Conservation (phyloP, 495 filamentous ascomycete species). For the Umbilicaria muhlenbergii region DNA sequence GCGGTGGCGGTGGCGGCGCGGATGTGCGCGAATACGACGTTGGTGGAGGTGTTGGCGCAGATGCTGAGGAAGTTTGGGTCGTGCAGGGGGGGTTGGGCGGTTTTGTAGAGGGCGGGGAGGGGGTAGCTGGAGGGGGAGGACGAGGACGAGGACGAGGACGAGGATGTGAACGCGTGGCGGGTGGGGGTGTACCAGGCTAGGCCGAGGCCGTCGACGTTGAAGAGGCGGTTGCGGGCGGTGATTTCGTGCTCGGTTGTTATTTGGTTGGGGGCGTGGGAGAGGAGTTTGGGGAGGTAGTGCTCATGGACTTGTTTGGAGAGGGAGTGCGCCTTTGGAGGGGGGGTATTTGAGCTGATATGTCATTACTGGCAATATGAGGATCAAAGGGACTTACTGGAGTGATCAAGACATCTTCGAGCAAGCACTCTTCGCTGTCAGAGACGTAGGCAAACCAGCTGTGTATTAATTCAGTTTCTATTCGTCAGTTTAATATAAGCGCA, state of each 20-base stretch:
- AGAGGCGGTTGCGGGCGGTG: constrained; percentile 23
- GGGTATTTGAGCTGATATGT: background rate
- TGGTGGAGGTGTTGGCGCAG: constrained; percentile 26
- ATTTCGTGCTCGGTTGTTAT: constrained; percentile 20
- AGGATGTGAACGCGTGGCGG: no score
- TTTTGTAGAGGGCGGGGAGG: constrained; percentile 32
- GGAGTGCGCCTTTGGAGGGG: background rate
- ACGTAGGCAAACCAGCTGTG: background rate
- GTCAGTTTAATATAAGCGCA: no score
- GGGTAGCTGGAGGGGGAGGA: no score
- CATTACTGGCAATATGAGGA: background rate
- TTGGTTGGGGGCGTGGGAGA: constrained; percentile 15
- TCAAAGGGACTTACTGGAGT: no score
- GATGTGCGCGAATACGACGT: constrained; percentile 28
- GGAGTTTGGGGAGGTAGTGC: constrained; percentile 7
- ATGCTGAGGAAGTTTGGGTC: constrained; percentile 31
- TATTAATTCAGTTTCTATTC: no score
- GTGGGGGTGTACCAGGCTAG: no score
- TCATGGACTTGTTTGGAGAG: constrained; percentile 5
- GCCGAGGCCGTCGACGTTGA: constrained; percentile 13
- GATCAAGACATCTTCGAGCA: constrained; percentile 7
- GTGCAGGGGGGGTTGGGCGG: constrained; percentile 27
- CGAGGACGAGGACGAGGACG: no score
- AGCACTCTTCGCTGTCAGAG: background rate
- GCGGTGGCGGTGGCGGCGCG: constrained; percentile 22